phyloP scores from a whole-genome alignment of 2,329 filamentous ascomycete species.

The Calonectria pteridis region DNA sequence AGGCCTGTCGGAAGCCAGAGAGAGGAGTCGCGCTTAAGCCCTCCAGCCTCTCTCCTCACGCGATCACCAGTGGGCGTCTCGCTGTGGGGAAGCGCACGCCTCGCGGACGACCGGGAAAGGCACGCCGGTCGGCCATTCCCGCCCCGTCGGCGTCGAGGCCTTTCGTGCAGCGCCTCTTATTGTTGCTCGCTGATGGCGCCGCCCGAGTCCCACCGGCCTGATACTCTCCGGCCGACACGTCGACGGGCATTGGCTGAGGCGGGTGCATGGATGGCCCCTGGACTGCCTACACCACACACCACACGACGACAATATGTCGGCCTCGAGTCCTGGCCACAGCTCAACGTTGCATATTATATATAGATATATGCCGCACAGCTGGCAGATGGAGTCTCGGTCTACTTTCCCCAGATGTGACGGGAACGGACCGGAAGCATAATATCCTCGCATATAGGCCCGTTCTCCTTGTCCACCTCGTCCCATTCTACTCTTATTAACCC shows the following conservation, averaged over 20 bases:
- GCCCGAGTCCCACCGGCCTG: constrained; percentile 23
- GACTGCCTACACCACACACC: not conserved
- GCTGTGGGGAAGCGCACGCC: constrained; percentile 8
- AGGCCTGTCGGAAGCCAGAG: constrained; percentile 6
- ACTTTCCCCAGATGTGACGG: constrained; percentile 26
- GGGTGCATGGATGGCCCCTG: constrained; percentile 20
- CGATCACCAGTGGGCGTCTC: not conserved
- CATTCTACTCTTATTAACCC: not conserved
- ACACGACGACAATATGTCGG: constrained; percentile 26
- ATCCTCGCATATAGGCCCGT: constrained; percentile 17
- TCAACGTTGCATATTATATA: constrained; percentile 1
- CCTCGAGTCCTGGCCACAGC: not conserved
- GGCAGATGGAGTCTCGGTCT: constrained; percentile 12
- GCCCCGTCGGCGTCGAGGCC: constrained; percentile 9
- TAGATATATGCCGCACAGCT: constrained; percentile 28
- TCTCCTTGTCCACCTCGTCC: constrained; percentile 5
- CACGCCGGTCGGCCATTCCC: constrained; percentile 23
- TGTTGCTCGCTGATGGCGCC: not conserved
- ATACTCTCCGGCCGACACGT: constrained; percentile 20
- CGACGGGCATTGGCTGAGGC: constrained; percentile 1
- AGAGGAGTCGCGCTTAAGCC: constrained; percentile 11
- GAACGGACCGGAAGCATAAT: constrained; percentile 24
- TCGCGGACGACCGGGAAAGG: constrained; percentile 7
- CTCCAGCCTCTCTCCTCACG: constrained; percentile 10
- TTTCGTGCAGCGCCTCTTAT: not conserved